These are phyloP conservation scores for Claviceps lovelessii DNA, from an alignment of 2,329 filamentous ascomycete genomes.

Conservation along the genomic window DNA sequence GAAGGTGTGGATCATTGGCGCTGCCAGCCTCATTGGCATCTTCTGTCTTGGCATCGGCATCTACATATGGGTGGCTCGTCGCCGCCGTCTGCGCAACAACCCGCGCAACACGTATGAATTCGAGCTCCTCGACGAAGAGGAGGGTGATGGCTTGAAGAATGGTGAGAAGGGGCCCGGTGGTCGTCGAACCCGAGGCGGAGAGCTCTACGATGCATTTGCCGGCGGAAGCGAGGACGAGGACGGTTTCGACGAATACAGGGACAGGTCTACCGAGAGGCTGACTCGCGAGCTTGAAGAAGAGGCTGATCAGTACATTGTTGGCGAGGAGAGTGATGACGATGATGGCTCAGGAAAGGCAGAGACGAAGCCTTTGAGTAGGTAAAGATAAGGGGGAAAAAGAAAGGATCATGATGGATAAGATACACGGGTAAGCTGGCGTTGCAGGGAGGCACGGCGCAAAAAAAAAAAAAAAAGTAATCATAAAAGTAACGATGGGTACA, in stretches of 20 bases:
- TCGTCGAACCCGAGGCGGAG: slow-evolving; percentile 55
- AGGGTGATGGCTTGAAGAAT: slow-evolving; percentile 42
- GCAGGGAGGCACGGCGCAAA: background rate
- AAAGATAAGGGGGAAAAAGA: background rate
- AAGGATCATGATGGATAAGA: slow-evolving; percentile 1
- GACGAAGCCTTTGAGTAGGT: slow-evolving; percentile 11
- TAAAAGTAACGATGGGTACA: no score
- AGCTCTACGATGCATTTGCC: slow-evolving; percentile 95
- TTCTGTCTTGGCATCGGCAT: slow-evolving; percentile 72
- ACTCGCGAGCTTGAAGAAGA: slow-evolving; percentile 10
- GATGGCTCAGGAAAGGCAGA: slow-evolving; percentile 16
- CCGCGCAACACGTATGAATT: slow-evolving; percentile 83
- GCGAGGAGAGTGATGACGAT: slow-evolving; percentile 30
- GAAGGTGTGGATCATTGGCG: slow-evolving; percentile 86
- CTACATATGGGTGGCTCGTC: slow-evolving; percentile 68
- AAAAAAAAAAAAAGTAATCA: no score
- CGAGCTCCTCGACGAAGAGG: slow-evolving; percentile 76
- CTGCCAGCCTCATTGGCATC: slow-evolving; percentile 65
- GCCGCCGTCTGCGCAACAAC: slow-evolving; percentile 59
- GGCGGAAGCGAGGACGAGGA: slow-evolving; percentile 60
- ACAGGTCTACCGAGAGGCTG: slow-evolving; percentile 19
- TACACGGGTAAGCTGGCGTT: background rate
- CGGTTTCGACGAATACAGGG: slow-evolving; percentile 27
- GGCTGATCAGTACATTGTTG: slow-evolving; percentile 35
- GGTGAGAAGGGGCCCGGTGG: slow-evolving; percentile 31